Base-by-base conservation (phyloP, 2,329 filamentous ascomycete genomes). In the Trichoderma koningiopsis region DNA sequence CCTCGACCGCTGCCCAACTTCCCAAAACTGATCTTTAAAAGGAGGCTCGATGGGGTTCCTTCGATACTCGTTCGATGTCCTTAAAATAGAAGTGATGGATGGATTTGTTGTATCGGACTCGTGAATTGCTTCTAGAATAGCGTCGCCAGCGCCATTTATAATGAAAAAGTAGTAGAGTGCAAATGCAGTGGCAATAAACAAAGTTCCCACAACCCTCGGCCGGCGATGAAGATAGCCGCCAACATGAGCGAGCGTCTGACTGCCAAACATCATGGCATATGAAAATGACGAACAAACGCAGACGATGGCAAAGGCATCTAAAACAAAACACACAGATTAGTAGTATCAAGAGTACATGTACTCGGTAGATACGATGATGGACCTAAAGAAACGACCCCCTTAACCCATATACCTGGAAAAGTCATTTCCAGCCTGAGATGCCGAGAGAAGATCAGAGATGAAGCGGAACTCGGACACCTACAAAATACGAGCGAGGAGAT, bases 11-110 rank as follows among this genome's bases (percentile, higher is more conserved):
- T 77, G 74, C 37, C 79, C 79, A 10, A 77, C 43, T 55, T 79
- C 74, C 47, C 77, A 78, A 64, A 80, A 80, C 2, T 75, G 70
- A 4, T 74, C 72, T 13, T 75, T 78, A 58, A 77, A 79, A 0
- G 78, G 74, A n/a, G 74, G 68, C 0, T 60, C 58, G n/a, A 79
- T 71, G 0, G 76, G 77, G 14, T 74, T 76, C 19, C 78, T 75
- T 56, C 73, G 70, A 31, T 79, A 76, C 47, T 76, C 74, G 11
- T 70, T 43, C 4, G 68, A 58, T 29, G n/a, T 67, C 13, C 19
- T 59, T 8, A 60, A 27, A 29, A 71, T 74, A 10, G 62, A 60
- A n/a, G 11, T 47, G 31, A 60, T 56, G 31, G 33, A 33, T 37
- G 16, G 19, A 31, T 60, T 60, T 29, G 27, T 8, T 14, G 29